Conservation (phyloP, 2,329 filamentous ascomycete genomes). For the Sporothrix globosa region DNA sequence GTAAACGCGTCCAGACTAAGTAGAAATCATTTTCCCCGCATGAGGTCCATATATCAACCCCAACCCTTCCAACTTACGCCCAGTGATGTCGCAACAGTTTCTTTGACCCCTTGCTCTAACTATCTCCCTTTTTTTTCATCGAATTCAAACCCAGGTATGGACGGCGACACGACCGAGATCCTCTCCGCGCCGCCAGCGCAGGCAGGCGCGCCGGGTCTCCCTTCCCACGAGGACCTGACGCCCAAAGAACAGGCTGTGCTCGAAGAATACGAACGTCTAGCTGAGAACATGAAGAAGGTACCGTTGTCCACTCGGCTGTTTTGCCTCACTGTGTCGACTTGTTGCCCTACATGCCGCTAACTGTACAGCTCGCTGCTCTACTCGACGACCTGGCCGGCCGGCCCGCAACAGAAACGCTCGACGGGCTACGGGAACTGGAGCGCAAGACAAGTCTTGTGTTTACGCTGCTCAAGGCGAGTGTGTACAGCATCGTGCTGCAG, state of each 20-base stretch:
- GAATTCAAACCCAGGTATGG: conserved; percentile 26
- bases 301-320: conserved; percentile 50
- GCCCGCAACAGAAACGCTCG: conserved; percentile 79
- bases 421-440: conserved; percentile 85
- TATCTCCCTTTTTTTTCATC: too few relatives aligned
- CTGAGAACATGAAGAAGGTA: conserved; percentile 91
- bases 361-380: conserved; percentile 57
- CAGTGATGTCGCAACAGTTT: neutral
- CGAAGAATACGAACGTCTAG: conserved; percentile 86
- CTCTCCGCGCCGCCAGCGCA: conserved; percentile 25
- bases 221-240: conserved; percentile 58
- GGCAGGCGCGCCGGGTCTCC: conserved; percentile 14
- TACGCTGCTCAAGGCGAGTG: conserved; percentile 94
- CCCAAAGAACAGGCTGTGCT: conserved; percentile 91
- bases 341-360: conserved; percentile 10
- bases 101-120: neutral
- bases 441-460: conserved; percentile 94
- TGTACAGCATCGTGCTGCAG: conserved; percentile 98
- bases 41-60: neutral
- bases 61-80: neutral
- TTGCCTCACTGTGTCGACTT: too few relatives aligned
- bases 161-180: conserved; percentile 33
- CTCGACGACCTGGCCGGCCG: conserved; percentile 67
- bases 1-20: conserved; percentile 20
- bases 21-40: conserved; percentile 15